Evolutionary conservation across 139 green algal species (phyloP), one percentile per base, ranked within the genome.

Genomic region (Desmodesmus armatus): DNA sequence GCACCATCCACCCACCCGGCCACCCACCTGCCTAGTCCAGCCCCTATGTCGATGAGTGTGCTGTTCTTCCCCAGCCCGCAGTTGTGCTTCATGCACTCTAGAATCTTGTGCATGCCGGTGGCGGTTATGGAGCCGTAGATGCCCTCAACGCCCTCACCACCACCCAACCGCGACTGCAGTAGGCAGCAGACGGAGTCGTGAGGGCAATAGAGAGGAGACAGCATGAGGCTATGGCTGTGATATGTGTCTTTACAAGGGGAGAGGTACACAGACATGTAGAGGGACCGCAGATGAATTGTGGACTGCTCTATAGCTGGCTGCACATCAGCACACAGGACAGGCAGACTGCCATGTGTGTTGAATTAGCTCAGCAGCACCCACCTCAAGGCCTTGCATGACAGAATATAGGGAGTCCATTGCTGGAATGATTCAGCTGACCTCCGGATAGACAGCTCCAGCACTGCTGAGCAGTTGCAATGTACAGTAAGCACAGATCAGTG

Each of bases 131-230:
- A 95, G 33, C 96, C 96, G 70, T 99, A 99, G 31, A 99, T 91
- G 15, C 96, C 96, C 71, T 98, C 96, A 1, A 98, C 88, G 3
- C 96, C 96, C 87, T 98, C 96, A 13, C 96, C 96, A 21, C 96
- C 96, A 3, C 96, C 96, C 13, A 98, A 88, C 82, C 94, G 93
- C 37, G 90, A 94, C 96, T 98, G 92, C 66, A 76, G n/a, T 17
- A 19, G 33, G 31, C 2, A 13, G 31, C 21, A 55, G 23, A 58
- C 33, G 17, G 2, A 21, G 27, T 35, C 27, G 0, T 35, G 63
- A 21, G 63, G 63, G 63, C n/a, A 21, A 15, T 1, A 21, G 27
- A 3, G 27, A 37, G 15, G 63, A 35, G 1, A 72, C 21, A 3
- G 1, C n/a, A 33, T 69, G 65, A 1, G 31, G 31, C 27, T 2